phyloP scores from a whole-genome alignment of 768 basidiomycete genomes.

The Naematelia aurantialba region DNA sequence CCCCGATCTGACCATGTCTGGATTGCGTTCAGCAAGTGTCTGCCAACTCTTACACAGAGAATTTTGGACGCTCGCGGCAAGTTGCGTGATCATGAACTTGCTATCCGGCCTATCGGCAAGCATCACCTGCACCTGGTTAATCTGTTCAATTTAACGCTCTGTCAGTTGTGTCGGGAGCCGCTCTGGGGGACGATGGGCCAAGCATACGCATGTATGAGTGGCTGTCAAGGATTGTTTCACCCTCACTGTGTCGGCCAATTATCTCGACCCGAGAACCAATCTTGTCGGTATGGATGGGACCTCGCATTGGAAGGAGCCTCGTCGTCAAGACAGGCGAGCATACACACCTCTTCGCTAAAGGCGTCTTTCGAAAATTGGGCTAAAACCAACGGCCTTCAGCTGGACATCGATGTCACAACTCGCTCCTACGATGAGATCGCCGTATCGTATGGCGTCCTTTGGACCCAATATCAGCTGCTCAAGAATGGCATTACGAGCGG shows the following conservation, averaged over 20 bases:
- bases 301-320: conserved; percentile 28
- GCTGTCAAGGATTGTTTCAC: conserved; percentile 65
- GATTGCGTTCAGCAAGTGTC: conserved; percentile 18
- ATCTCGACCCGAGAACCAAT: conserved; percentile 16
- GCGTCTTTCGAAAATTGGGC: conserved; percentile 7
- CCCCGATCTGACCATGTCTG: conserved; percentile 18
- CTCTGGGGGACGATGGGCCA: conserved; percentile 70
- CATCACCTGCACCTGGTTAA: conserved; percentile 63
- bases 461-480: conserved; percentile 66
- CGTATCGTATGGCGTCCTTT: conserved; percentile 60
- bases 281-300: conserved; percentile 49
- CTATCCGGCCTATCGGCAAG: conserved; percentile 39
- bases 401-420: conserved; percentile 6
- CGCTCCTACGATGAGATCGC: conserved; percentile 68
- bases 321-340: conserved; percentile 7
- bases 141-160: conserved; percentile 70
- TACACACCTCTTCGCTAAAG: conserved; percentile 7
- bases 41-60: conserved; percentile 16
- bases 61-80: conserved; percentile 11
- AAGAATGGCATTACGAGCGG: conserved; percentile 65
- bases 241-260: conserved; percentile 53
- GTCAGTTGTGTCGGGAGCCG: conserved; percentile 64
- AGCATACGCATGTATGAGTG: conserved; percentile 59
- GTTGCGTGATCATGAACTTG: conserved; percentile 10
- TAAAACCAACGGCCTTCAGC: background rate